phyloP scores from a whole-genome alignment of 768 basidiomycete species.

The Tylopilus vinaceipallidus region DNA sequence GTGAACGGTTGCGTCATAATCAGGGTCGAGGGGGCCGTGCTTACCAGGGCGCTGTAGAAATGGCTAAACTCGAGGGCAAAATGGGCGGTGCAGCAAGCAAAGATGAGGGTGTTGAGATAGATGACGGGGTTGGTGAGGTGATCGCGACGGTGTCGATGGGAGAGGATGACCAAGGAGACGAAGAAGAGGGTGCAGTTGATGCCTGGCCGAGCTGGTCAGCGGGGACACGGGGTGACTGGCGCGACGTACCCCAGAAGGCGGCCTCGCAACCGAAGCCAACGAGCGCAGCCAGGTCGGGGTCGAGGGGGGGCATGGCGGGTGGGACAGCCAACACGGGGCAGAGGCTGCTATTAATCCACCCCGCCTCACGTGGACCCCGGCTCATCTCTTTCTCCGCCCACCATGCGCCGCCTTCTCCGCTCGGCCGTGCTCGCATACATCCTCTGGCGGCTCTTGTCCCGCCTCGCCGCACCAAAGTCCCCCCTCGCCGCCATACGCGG shows the following conservation, averaged over 20 bases:
- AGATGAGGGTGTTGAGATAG: conserved; percentile 30
- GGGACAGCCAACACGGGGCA: conserved; percentile 21
- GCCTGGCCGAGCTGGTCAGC: conserved; percentile 3
- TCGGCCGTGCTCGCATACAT: conserved; percentile 7
- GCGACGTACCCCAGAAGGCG: conserved; percentile 33
- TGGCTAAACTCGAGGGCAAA: conserved; percentile 38
- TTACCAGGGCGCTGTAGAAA: conserved; percentile 33
- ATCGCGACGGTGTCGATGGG: conserved; percentile 5
- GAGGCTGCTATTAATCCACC: not conserved
- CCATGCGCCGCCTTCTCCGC: conserved; percentile 7
- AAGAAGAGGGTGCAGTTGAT: conserved; percentile 29
- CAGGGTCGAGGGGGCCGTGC: conserved; percentile 5
- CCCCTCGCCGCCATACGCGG: conserved; percentile 27
- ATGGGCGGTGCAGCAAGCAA: conserved; percentile 32
- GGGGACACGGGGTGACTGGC: too few species aligned
- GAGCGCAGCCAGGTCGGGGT: conserved; percentile 33
- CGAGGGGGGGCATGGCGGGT: too few species aligned
- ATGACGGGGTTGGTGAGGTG: conserved; percentile 26
- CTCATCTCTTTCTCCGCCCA: too few species aligned
- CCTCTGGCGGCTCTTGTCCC: conserved; percentile 19
- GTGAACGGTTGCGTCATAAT: not conserved
- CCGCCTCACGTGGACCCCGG: too few species aligned
- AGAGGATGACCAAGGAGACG: conserved; percentile 27
- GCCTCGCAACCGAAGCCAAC: conserved; percentile 39
- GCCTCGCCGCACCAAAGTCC: conserved; percentile 3